Evolutionary conservation across 176 grass and related monocot species (phyloP).

Genomic region (Elaeis guineensis): DNA sequence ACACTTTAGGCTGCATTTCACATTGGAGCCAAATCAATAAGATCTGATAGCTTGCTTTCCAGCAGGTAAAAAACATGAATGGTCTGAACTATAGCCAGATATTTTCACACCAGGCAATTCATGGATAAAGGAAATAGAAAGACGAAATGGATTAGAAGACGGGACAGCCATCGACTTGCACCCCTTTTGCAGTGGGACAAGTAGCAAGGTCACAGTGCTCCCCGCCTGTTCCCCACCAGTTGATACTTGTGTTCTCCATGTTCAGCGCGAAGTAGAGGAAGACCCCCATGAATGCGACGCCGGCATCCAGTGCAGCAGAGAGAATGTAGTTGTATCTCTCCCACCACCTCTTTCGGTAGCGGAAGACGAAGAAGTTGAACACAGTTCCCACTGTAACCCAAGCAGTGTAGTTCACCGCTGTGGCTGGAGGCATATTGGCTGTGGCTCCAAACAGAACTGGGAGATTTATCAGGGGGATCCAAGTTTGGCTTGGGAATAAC

Average conservation of each 20-base stretch:
- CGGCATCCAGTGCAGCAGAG: conserved; percentile 45
- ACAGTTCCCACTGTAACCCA: conserved; percentile 54
- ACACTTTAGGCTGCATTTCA: too few species aligned
- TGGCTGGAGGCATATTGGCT: conserved; percentile 50
- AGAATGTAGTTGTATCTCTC: conserved; percentile 85
- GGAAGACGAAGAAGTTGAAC: conserved; percentile 78
- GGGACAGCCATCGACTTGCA: conserved; percentile 25
- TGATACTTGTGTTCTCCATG: conserved; percentile 37
- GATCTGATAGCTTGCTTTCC: too few species aligned
- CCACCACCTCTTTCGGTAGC: conserved; percentile 77
- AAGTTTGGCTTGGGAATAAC: conserved; percentile 39
- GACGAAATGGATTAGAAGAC: conserved; percentile 22
- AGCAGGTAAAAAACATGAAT: too few species aligned
- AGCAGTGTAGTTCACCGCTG: conserved; percentile 60
- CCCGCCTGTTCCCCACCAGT: conserved; percentile 56
- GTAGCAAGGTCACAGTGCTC: conserved; percentile 63
- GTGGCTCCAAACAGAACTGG: conserved; percentile 71
- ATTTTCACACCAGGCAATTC: too few species aligned
- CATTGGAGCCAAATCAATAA: too few species aligned
- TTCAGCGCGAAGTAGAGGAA: conserved; percentile 57
- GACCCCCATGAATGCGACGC: conserved; percentile 79
- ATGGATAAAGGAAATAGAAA: too few species aligned
- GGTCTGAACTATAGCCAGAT: too few species aligned
- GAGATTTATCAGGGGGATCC: conserved; percentile 79
- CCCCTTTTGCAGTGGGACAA: conserved; percentile 51